Evolutionary conservation across 176 grass and related monocot genomes (phyloP).

Genomic region (Juncus effusus): DNA sequence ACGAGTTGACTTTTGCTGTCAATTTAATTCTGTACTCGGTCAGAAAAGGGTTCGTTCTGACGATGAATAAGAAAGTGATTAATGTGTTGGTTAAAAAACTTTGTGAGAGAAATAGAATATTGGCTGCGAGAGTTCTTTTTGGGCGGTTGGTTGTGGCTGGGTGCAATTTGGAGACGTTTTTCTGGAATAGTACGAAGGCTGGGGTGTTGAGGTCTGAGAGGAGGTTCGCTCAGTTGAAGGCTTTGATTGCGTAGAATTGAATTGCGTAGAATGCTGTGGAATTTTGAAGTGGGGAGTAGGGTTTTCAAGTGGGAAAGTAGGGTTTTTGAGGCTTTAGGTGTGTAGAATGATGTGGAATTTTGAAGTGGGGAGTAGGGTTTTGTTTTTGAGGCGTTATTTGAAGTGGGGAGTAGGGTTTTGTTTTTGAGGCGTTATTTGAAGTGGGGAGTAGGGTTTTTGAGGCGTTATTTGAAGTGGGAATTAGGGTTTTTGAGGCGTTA

Average conservation of each 20-base stretch:
- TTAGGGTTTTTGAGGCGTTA: no score
- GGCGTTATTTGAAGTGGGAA: no score
- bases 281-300: no score
- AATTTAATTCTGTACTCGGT: slow-evolving; percentile 80
- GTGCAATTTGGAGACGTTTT: slow-evolving; percentile 88
- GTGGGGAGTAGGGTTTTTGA: no score
- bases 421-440: no score
- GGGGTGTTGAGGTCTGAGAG: slow-evolving; percentile 30
- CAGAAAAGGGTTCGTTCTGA: slow-evolving; percentile 55
- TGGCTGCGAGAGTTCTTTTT: slow-evolving; percentile 53
- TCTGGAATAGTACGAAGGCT: slow-evolving; percentile 54
- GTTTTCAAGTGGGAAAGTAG: no score
- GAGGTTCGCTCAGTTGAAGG: slow-evolving; percentile 12
- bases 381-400: no score
- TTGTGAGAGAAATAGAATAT: slow-evolving; percentile 47
- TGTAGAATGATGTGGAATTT: neutral
- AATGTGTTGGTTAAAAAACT: slow-evolving; percentile 67
- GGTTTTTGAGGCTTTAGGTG: no score
- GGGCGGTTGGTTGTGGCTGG: slow-evolving; percentile 78
- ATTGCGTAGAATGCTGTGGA: no score
- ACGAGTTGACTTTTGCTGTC: slow-evolving; percentile 57
- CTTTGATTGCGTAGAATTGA: neutral
- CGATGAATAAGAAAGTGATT: slow-evolving; percentile 42
- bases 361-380: no score
- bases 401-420: no score